Conservation (phyloP, 192 early-diverging fungal genomes). For the Cladochytrium replicatum region DNA sequence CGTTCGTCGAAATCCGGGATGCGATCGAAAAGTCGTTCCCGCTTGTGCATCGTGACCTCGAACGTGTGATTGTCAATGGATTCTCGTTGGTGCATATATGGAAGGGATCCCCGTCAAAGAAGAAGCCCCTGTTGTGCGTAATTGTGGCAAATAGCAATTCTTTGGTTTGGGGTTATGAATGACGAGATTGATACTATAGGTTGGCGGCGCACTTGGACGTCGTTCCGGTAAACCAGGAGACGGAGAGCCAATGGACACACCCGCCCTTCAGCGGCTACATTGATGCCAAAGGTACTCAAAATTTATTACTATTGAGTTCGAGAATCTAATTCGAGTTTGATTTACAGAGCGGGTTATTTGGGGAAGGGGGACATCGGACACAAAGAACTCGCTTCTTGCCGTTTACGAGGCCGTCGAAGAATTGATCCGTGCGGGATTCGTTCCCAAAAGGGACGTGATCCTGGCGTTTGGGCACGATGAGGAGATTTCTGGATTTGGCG, state of each 20-base stretch:
- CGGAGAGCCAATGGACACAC: conserved; percentile 20
- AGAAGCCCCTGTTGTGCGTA: conserved; percentile 22
- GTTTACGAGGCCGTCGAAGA: conserved; percentile 24
- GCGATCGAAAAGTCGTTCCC: too few species aligned
- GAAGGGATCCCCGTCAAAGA: conserved; percentile 9
- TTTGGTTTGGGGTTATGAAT: too few species aligned
- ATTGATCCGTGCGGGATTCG: conserved; percentile 14
- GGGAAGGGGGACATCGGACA: conserved; percentile 27
- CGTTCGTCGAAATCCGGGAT: too few species aligned
- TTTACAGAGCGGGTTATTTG: conserved; percentile 19
- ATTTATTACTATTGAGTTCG: too few species aligned
- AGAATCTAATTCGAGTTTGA: too few species aligned
- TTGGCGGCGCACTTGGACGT: conserved; percentile 23
- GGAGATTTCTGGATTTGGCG: conserved; percentile 25
- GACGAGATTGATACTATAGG: too few species aligned
- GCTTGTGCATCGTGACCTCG: conserved; percentile 14
- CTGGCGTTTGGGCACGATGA: conserved; percentile 34
- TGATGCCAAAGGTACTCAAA: too few species aligned
- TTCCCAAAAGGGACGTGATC: conserved; percentile 14
- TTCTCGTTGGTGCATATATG: conserved; percentile 27
- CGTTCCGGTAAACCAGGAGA: conserved; percentile 16
- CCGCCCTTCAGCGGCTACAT: conserved; percentile 23
- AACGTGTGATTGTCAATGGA: conserved; percentile 14
- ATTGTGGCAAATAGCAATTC: too few species aligned
- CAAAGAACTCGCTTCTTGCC: conserved; percentile 12